Percentiles rank a stretch among this genome's conserved stretches.
These are phyloP conservation scores for Bretschneidera sinensis DNA, from an alignment of 345 rosid species.

Conservation along the genomic window DNA sequence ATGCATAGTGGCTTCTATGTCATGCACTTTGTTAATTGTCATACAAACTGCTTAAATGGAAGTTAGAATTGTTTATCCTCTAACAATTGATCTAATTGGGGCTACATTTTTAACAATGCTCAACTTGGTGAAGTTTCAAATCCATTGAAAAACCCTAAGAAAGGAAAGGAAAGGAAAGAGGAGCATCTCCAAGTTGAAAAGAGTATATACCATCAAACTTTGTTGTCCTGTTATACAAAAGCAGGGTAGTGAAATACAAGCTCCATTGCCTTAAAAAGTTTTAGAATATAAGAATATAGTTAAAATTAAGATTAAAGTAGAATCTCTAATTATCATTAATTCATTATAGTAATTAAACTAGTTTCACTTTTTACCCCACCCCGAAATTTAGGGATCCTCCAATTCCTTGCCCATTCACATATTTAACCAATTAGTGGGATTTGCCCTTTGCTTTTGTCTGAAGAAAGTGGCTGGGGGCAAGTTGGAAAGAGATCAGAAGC, in stretches of 20 bases:
- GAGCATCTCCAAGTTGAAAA: slow-evolving; percentile 4
- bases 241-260: background rate
- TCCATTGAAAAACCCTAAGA: no score
- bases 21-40: no score
- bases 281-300: background rate
- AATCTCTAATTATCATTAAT: slow-evolving; percentile 17
- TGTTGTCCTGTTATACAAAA: slow-evolving; percentile 6
- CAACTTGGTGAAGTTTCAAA: background rate
- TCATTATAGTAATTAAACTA: background rate
- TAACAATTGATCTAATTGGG: no score
- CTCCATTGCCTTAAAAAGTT: background rate
- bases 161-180: no score
- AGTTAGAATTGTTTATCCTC: no score
- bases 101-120: background rate
- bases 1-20: no score
- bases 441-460: slow-evolving; percentile 51
- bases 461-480: slow-evolving; percentile 48
- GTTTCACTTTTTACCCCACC: slow-evolving; percentile 17
- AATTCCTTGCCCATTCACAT: slow-evolving; percentile 19
- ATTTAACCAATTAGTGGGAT: slow-evolving; percentile 27
- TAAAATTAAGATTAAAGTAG: slow-evolving; percentile 8
- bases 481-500: slow-evolving; percentile 27
- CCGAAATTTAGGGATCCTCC: slow-evolving; percentile 31
- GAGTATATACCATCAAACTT: background rate
- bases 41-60: background rate